A percentile compares a stretch with the other conserved stretches of the same genome.
Conservation (phyloP, 2,329 filamentous ascomycete species). For the Botrytis medusae region DNA sequence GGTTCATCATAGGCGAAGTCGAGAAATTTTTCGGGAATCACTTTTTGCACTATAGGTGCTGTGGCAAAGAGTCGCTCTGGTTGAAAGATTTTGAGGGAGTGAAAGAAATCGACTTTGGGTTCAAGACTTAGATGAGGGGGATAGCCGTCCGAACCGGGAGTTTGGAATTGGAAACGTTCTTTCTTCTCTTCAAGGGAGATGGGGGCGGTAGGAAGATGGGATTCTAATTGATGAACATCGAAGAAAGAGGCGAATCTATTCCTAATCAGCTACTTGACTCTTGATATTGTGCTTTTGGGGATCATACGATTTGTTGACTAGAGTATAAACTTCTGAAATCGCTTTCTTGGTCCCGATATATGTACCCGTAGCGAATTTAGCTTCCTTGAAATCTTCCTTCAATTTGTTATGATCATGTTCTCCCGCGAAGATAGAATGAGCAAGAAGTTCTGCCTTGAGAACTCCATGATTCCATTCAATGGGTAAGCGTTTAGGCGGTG, state of each 20-base stretch:
- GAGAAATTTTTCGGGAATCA: slow-evolving; percentile 13
- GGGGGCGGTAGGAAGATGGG: neutral
- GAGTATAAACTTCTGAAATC: slow-evolving; percentile 7
- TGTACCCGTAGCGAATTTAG: slow-evolving; percentile 14
- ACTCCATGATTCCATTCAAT: slow-evolving; percentile 18
- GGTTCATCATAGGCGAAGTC: slow-evolving; percentile 18
- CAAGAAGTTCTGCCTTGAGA: slow-evolving; percentile 14
- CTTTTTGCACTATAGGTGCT: slow-evolving; percentile 14
- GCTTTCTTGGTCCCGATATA: slow-evolving; percentile 20
- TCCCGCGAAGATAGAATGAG: slow-evolving; percentile 18
- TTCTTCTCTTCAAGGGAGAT: neutral
- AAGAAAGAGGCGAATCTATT: slow-evolving; percentile 18
- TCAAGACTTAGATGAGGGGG: slow-evolving; percentile 15
- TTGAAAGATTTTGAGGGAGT: slow-evolving; percentile 18
- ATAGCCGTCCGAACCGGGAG: slow-evolving; percentile 12
- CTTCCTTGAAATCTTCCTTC: neutral
- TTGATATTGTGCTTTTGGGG: neutral
- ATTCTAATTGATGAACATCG: slow-evolving; percentile 15
- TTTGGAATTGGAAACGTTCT: slow-evolving; percentile 19
- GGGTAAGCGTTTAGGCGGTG: neutral
- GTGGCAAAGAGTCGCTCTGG: slow-evolving; percentile 6
- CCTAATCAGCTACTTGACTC: neutral
- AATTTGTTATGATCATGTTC: neutral
- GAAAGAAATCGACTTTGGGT: neutral
- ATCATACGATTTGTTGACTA: slow-evolving; percentile 15